A percentile compares a stretch with the other conserved stretches of the same genome.
Conservation (phyloP, 306 rosid genomes). For the Delonix regia region DNA sequence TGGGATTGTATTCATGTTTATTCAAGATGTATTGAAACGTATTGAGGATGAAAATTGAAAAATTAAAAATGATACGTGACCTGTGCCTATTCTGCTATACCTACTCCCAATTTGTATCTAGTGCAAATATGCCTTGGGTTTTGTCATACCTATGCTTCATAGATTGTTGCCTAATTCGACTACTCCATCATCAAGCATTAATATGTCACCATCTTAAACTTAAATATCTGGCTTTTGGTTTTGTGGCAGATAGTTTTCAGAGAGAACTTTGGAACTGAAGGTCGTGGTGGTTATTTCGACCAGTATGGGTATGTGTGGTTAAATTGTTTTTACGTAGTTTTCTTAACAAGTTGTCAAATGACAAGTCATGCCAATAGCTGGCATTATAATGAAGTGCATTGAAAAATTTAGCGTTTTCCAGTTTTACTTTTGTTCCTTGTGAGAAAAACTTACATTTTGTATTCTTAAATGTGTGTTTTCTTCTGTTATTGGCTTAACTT, state of each 20-base stretch:
- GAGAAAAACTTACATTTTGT: neutral
- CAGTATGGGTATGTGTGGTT: constrained; percentile 70
- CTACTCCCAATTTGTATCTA: neutral
- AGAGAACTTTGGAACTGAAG: constrained; percentile 93
- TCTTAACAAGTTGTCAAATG: constrained; percentile 5
- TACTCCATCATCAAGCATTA: constrained; percentile 15
- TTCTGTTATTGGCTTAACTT: constrained; percentile 1
- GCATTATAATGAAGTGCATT: constrained; percentile 13
- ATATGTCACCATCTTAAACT: neutral
- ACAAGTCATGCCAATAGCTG: constrained; percentile 5
- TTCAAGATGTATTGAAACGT: neutral
- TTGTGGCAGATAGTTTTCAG: constrained; percentile 79
- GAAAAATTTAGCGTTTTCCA: neutral
- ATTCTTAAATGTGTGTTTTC: neutral
- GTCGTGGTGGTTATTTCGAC: constrained; percentile 95
- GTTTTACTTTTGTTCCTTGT: constrained; percentile 24
- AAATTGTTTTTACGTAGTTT: constrained; percentile 36
- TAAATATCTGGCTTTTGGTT: constrained; percentile 14
- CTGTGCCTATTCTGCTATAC: neutral
- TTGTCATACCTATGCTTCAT: neutral
- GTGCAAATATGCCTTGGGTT: constrained; percentile 1
- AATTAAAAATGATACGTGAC: neutral
- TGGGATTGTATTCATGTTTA: neutral
- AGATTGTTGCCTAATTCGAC: constrained; percentile 9
- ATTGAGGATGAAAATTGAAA: neutral